Evolutionary conservation across 1,139 yeast species (phyloP).

Genomic region (Meyerozyma elateridarum): DNA sequence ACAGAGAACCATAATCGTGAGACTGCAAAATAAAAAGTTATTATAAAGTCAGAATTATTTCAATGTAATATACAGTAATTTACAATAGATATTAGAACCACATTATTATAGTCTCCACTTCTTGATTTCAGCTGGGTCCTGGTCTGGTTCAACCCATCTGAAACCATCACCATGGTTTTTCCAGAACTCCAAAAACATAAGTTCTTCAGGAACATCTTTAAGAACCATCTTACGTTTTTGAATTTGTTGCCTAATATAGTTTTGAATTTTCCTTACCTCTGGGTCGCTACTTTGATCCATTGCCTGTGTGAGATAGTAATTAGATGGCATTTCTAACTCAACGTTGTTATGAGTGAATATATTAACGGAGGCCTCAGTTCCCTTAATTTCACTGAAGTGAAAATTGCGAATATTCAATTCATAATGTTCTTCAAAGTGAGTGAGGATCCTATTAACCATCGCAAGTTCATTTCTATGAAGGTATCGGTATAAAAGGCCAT

Average conservation of each 20-base stretch:
- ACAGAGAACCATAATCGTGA: too few species aligned
- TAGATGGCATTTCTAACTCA: slow-evolving; percentile 28
- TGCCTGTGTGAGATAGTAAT: slow-evolving; percentile 1
- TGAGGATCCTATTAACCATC: slow-evolving; percentile 27
- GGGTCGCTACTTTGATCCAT: slow-evolving; percentile 11
- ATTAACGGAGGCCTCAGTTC: slow-evolving; percentile 15
- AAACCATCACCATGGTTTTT: slow-evolving; percentile 28
- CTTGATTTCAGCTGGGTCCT: slow-evolving; percentile 14
- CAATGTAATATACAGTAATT: too few species aligned
- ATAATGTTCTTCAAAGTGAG: slow-evolving; percentile 37
- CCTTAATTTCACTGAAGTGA: slow-evolving; percentile 32
- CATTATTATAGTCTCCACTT: slow-evolving; percentile 4
- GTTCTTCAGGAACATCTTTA: slow-evolving; percentile 32
- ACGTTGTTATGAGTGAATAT: slow-evolving; percentile 22
- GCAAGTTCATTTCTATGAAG: slow-evolving; percentile 26
- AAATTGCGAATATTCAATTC: slow-evolving; percentile 37
- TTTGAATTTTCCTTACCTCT: slow-evolving; percentile 10
- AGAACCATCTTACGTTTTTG: slow-evolving; percentile 28
- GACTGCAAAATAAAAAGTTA: too few species aligned
- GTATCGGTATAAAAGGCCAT: slow-evolving; percentile 18
- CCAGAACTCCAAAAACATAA: slow-evolving; percentile 36
- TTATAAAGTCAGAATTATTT: too few species aligned
- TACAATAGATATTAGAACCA: too few species aligned
- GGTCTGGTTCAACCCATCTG: slow-evolving; percentile 18
- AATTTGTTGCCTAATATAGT: slow-evolving; percentile 22